Evolutionary conservation across 139 green algal species (phyloP), one percentile per base, ranked within the genome.

Genomic region (Tetradesmus obliquus): DNA sequence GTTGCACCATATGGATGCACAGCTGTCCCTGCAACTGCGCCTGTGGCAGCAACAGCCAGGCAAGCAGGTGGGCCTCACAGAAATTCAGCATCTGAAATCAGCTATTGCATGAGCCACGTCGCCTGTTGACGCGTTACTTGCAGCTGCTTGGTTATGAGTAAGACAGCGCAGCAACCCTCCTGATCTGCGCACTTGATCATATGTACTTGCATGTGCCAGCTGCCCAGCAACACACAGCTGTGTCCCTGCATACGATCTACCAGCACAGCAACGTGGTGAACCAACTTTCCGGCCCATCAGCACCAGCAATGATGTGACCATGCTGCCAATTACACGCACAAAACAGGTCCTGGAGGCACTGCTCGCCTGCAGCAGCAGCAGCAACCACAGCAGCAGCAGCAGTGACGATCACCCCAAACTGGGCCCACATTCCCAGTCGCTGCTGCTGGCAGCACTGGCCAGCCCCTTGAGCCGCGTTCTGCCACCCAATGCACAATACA

Each of bases 31-130:
- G 15, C 85, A 89, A 24, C 62, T 89, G 32, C 62, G 85, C 13
- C 24, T 89, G 3, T 89, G 85, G 85, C 85, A 89, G 85, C 85
- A 89, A n/a, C 85, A 82, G 45, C 85, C 85, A 15, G 69, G 85
- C 85, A 88, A 88, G n/a, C 66, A 76, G 66, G 66, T 76, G 66
- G 17, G 66, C 66, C 7, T 9, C 57, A 66, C 32, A 45, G 32
- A 45, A 45, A 45, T 1, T 45, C 32, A 45, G 32, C 32, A 45
- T 45, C 32, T 45, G 32, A 45, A 45, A 45, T 45, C 32, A 45
- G 32, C 32, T 45, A 45, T 45, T 45, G 32, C 32, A 45, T 45
- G 0, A 45, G 32, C 32, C 32, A 45, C 32, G 32, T 45, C 32
- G 32, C 32, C 32, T 45, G 32, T 45, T 45, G 32, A 45, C 32